Percentiles rank a stretch among this genome's conserved stretches.
phyloP scores from a whole-genome alignment of 164 flowering plant genomes.

The Annona squamosa region DNA sequence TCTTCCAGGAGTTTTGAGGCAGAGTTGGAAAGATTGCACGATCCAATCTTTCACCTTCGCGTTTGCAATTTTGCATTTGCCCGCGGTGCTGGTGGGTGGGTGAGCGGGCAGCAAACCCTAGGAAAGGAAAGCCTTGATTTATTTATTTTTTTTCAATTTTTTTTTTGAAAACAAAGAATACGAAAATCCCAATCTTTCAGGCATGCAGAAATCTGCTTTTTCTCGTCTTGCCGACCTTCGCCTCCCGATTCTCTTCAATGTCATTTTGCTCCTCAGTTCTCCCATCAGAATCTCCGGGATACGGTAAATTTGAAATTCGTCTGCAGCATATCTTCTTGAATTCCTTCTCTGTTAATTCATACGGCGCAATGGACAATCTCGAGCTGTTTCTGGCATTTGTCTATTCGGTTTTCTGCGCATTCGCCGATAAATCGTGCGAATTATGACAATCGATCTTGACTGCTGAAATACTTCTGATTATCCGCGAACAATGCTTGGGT shows the following conservation, averaged over 20 bases:
- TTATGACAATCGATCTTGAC: neutral
- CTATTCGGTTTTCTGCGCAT: neutral
- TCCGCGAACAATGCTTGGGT: neutral
- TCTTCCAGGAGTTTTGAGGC: too few relatives aligned
- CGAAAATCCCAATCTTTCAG: too few relatives aligned
- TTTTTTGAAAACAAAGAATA: too few relatives aligned
- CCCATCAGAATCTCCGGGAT: slow-evolving; percentile 16
- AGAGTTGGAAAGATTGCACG: too few relatives aligned
- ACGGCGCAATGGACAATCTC: neutral
- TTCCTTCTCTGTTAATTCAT: neutral
- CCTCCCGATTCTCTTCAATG: slow-evolving; percentile 2
- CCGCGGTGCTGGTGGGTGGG: too few relatives aligned
- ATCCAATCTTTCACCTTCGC: too few relatives aligned
- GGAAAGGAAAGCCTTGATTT: too few relatives aligned
- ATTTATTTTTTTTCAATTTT: too few relatives aligned
- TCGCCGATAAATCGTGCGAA: neutral
- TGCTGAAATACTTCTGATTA: neutral
- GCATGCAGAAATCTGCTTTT: neutral
- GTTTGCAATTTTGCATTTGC: too few relatives aligned
- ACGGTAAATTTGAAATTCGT: slow-evolving; percentile 10
- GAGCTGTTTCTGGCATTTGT: neutral
- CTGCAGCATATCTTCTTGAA: neutral
- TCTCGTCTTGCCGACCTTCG: neutral
- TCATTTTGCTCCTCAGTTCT: slow-evolving; percentile 10
- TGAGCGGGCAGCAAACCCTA: too few relatives aligned